phyloP scores from a whole-genome alignment of 371 early-diverging fungal genomes.

The Mucor mucedo region DNA sequence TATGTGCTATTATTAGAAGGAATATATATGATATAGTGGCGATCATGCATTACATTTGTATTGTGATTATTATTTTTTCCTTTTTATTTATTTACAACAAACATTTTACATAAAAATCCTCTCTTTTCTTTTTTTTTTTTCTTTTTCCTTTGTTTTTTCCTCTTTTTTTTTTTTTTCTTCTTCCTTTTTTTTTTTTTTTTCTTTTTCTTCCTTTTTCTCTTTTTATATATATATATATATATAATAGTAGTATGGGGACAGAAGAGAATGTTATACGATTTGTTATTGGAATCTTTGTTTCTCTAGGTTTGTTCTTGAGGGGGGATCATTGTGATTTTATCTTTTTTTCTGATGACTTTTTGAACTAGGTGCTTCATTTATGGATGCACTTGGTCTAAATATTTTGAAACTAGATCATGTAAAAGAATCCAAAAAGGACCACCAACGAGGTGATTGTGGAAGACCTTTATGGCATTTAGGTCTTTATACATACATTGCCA shows the following conservation, averaged over 20 bases:
- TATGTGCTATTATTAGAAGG: not conserved
- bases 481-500: slow-evolving; percentile 65
- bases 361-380: slow-evolving; percentile 54
- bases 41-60: slow-evolving; percentile 10
- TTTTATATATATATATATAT: slow-evolving; percentile 14
- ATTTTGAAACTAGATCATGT: slow-evolving; percentile 72
- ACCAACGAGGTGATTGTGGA: slow-evolving; percentile 66
- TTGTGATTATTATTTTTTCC: slow-evolving; percentile 10
- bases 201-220: slow-evolving; percentile 16
- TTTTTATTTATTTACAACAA: slow-evolving; percentile 7
- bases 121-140: not conserved
- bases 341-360: no score
- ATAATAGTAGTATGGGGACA: slow-evolving; percentile 31
- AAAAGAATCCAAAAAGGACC: slow-evolving; percentile 53
- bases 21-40: slow-evolving; percentile 7
- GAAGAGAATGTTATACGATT: slow-evolving; percentile 55
- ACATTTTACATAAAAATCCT: slow-evolving; percentile 1
- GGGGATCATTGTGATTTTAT: not conserved
- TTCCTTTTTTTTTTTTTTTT: slow-evolving; percentile 27
- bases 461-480: slow-evolving; percentile 75
- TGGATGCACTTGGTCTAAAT: slow-evolving; percentile 77
- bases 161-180: slow-evolving; percentile 12
- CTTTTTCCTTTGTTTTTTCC: slow-evolving; percentile 6
- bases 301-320: slow-evolving; percentile 40
- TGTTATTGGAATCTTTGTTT: slow-evolving; percentile 69